Conservation (phyloP, 1,284 basidiomycete species). For the Trametes polyzona region DNA sequence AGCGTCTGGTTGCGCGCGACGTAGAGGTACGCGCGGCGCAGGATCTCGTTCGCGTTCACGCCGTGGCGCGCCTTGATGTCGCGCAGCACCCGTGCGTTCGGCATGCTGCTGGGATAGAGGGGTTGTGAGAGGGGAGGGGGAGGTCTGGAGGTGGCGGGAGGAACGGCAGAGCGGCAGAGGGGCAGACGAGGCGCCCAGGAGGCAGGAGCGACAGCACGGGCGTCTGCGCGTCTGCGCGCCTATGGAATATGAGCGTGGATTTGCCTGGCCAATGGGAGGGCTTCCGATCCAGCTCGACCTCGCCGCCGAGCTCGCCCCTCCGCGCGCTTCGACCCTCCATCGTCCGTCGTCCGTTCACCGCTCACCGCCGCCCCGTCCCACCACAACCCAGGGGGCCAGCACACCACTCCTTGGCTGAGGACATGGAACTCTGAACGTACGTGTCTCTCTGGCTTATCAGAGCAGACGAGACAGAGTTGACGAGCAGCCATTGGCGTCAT, state of each 20-base stretch:
- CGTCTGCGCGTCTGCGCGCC: conserved; percentile 1
- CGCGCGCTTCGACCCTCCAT: neutral
- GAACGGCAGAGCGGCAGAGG: neutral
- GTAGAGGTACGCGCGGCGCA: conserved; percentile 86
- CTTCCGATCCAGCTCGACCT: conserved; percentile 22
- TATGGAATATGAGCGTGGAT: neutral
- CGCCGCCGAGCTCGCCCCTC: conserved; percentile 1
- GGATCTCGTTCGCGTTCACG: conserved; percentile 76
- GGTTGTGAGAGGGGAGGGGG: neutral
- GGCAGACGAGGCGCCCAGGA: neutral
- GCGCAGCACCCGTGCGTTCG: conserved; percentile 65
- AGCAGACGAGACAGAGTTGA: neutral
- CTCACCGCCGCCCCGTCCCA: conserved; percentile 12
- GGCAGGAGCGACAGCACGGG: neutral
- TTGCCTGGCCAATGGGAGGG: conserved; percentile 23
- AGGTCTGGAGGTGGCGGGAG: conserved; percentile 13
- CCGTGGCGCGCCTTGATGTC: conserved; percentile 78
- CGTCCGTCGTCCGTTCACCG: conserved; percentile 15
- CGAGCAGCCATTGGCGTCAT: neutral
- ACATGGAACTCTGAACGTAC: conserved; percentile 27
- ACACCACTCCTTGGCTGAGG: conserved; percentile 9
- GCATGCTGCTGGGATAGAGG: conserved; percentile 29
- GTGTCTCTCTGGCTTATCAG: neutral
- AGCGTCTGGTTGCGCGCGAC: conserved; percentile 89
- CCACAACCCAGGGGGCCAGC: conserved; percentile 11